Conservation (phyloP, 2,329 filamentous ascomycete species). For the Whalleya microplaca region DNA sequence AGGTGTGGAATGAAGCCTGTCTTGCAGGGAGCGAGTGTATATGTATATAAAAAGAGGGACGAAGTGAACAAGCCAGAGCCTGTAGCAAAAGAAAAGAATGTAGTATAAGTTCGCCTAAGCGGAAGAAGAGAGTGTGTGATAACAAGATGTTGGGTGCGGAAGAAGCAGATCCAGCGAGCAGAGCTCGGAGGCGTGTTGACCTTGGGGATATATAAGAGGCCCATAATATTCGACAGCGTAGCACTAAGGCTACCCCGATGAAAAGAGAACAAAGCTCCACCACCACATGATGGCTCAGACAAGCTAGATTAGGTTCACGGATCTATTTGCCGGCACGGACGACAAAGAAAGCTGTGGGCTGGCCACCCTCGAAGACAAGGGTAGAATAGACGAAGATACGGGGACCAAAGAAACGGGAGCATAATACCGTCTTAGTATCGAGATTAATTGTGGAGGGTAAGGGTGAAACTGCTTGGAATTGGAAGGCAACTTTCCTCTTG, state of each 20-base stretch:
- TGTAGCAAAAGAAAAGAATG: constrained; percentile 30
- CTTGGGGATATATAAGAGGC: constrained; percentile 34
- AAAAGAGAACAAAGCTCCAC: constrained; percentile 6
- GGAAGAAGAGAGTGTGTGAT: constrained; percentile 28
- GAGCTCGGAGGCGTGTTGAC: constrained; percentile 21
- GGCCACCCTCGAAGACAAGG: constrained; percentile 21
- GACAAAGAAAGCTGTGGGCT: constrained; percentile 7
- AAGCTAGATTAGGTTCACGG: constrained; percentile 15
- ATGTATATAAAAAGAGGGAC: constrained; percentile 34
- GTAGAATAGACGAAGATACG: constrained; percentile 17
- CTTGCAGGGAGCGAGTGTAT: constrained; percentile 31
- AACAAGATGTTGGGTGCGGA: constrained; percentile 28
- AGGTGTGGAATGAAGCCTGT: constrained; percentile 26
- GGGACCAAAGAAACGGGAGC: constrained; percentile 23
- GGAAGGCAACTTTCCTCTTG: neutral
- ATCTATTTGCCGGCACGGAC: constrained; percentile 23
- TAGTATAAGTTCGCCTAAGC: constrained; percentile 32
- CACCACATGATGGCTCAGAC: constrained; percentile 14
- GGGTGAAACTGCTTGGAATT: constrained; percentile 28
- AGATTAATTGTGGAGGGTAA: constrained; percentile 27
- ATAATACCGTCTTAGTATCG: constrained; percentile 17
- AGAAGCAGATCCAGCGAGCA: constrained; percentile 18
- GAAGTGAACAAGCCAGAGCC: constrained; percentile 19
- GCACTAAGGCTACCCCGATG: constrained; percentile 4
- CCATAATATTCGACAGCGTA: constrained; percentile 15